Conservation (phyloP, 1,284 basidiomycete species). For the Heimioporus punctisporus region DNA sequence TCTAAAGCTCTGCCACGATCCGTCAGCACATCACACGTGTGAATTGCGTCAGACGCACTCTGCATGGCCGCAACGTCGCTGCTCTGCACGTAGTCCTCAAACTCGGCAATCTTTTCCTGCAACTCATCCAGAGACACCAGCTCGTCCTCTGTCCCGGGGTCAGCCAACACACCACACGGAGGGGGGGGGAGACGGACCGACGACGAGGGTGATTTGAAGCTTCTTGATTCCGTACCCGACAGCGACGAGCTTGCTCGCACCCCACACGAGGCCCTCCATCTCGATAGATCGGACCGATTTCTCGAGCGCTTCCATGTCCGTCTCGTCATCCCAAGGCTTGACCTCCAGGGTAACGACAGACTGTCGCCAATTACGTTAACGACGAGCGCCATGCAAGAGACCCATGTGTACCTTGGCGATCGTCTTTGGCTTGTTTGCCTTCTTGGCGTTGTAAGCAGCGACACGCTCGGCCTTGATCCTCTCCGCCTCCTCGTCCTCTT, state of each 20-base stretch:
- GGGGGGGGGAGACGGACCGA: too few relatives aligned
- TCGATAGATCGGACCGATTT: slow-evolving; percentile 84
- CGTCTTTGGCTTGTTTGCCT: slow-evolving; percentile 90
- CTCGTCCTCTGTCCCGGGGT: slow-evolving; percentile 90
- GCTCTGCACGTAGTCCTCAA: slow-evolving; percentile 97
- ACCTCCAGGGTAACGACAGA: slow-evolving; percentile 97
- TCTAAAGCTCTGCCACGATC: slow-evolving; percentile 22
- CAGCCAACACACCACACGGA: too few relatives aligned
- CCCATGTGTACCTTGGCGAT: slow-evolving; percentile 77
- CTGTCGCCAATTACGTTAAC: slow-evolving; percentile 41
- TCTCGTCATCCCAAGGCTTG: slow-evolving; percentile 99
- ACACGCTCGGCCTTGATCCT: slow-evolving; percentile 95
- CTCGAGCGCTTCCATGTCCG: slow-evolving; percentile 93
- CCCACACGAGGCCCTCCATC: slow-evolving; percentile 95
- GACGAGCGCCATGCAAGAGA: not conserved
- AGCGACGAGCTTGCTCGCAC: slow-evolving; percentile 88
- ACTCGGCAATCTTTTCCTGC: slow-evolving; percentile 86
- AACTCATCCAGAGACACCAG: slow-evolving; percentile 95
- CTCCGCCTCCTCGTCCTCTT: slow-evolving; percentile 94
- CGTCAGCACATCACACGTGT: slow-evolving; percentile 6
- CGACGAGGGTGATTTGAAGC: slow-evolving; percentile 94
- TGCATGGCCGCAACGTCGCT: slow-evolving; percentile 92
- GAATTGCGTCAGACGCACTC: slow-evolving; percentile 51
- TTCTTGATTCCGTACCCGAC: slow-evolving; percentile 95
- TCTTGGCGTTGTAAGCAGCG: slow-evolving; percentile 93